Evolutionary conservation across 2,329 filamentous ascomycete genomes (phyloP).

Genomic region (Dactylellina cionopaga): DNA sequence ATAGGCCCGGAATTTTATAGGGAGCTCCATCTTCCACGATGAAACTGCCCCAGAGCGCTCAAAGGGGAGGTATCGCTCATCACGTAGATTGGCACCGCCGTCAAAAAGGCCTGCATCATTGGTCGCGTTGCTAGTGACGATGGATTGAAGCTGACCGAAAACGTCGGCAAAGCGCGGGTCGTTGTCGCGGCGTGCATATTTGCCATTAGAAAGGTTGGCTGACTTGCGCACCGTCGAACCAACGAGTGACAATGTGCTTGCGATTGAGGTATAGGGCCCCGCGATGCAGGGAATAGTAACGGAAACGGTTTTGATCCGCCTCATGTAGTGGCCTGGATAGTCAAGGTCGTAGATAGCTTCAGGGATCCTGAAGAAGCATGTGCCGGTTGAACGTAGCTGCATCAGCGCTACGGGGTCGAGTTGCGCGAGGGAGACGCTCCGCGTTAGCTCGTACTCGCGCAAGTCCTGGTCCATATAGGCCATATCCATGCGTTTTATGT

Average conservation of each 20-base stretch:
- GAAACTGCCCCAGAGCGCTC: slow-evolving; percentile 60
- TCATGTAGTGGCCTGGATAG: slow-evolving; percentile 62
- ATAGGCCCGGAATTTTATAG: slow-evolving; percentile 55
- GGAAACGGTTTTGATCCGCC: slow-evolving; percentile 59
- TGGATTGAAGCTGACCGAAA: no score
- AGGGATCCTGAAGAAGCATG: slow-evolving; percentile 56
- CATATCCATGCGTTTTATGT: slow-evolving; percentile 56
- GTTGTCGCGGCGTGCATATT: no score
- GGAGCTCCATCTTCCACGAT: slow-evolving; percentile 58
- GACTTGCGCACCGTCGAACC: no score
- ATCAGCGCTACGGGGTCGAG: slow-evolving; percentile 57
- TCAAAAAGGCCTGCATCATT: no score
- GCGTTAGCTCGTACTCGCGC: slow-evolving; percentile 58
- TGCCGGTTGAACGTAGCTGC: slow-evolving; percentile 54
- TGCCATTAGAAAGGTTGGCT: no score
- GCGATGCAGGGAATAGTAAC: slow-evolving; percentile 59
- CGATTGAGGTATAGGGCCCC: slow-evolving; percentile 58
- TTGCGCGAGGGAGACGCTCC: slow-evolving; percentile 58
- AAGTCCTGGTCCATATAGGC: slow-evolving; percentile 53
- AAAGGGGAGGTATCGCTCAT: slow-evolving; percentile 60
- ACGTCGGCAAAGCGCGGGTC: no score
- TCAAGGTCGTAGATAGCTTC: slow-evolving; percentile 61
- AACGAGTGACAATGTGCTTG: slow-evolving; percentile 57
- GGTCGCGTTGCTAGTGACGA: no score
- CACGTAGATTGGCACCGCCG: no score